Conservation (phyloP, 495 filamentous ascomycete species). For the Daldinia childiae region DNA sequence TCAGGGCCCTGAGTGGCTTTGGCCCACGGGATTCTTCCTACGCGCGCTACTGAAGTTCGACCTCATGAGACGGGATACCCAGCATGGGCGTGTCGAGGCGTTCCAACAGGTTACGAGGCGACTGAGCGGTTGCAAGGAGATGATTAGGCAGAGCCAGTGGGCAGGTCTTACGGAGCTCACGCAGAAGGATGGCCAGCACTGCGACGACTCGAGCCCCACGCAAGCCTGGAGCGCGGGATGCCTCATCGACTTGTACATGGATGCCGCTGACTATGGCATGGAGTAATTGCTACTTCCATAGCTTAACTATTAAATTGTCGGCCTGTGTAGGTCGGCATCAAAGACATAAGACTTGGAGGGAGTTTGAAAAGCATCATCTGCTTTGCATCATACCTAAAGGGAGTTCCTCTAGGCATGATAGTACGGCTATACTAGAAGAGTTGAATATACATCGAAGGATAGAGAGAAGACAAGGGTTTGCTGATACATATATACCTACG, state of each 20-base stretch:
- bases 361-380: neutral
- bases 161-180: slow-evolving; percentile 94
- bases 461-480: neutral
- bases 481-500: neutral
- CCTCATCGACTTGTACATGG: slow-evolving; percentile 93
- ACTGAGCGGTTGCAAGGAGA: slow-evolving; percentile 81
- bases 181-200: slow-evolving; percentile 84
- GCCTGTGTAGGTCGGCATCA: neutral
- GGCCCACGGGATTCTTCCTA: slow-evolving; percentile 95
- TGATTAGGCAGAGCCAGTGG: slow-evolving; percentile 81
- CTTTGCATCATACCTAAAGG: neutral
- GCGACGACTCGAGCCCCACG: slow-evolving; percentile 89
- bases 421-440: neutral
- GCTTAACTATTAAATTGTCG: neutral
- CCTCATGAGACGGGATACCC: slow-evolving; percentile 71
- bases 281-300: slow-evolving; percentile 19
- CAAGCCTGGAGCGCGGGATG: slow-evolving; percentile 96
- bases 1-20: slow-evolving; percentile 99
- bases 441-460: neutral
- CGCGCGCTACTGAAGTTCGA: slow-evolving; percentile 92
- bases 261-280: slow-evolving; percentile 68
- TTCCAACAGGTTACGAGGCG: slow-evolving; percentile 93
- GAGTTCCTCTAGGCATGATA: neutral
- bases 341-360: neutral
- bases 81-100: slow-evolving; percentile 73